phyloP scores from a whole-genome alignment of 345 rosid genomes.

The Ceriops decandra region DNA sequence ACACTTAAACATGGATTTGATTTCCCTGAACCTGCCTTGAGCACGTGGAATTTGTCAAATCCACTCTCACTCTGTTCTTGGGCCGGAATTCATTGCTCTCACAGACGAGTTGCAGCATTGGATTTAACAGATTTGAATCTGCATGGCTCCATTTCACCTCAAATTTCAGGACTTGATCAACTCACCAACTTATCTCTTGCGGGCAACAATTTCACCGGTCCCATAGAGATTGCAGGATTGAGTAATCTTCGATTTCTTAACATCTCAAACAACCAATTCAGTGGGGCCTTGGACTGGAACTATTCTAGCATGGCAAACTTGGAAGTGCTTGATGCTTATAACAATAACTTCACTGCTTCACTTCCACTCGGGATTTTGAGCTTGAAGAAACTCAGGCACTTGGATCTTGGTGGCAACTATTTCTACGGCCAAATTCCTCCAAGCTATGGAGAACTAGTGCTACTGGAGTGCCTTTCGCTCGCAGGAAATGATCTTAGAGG shows the following conservation, averaged over 20 bases:
- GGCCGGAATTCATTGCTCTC: conserved; percentile 46
- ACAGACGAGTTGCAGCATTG: conserved; percentile 44
- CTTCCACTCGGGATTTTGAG: conserved; percentile 47
- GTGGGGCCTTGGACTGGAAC: conserved; percentile 53
- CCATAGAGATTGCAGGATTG: conserved; percentile 12
- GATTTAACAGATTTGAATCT: conserved; percentile 55
- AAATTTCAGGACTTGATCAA: conserved; percentile 37
- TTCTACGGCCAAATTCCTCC: conserved; percentile 66
- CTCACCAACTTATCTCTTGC: conserved; percentile 54
- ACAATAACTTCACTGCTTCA: conserved; percentile 72
- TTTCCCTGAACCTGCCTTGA: conserved; percentile 42
- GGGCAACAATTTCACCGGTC: conserved; percentile 58
- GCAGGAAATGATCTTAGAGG: conserved; percentile 79
- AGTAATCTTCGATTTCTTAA: conserved; percentile 56
- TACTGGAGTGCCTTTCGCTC: conserved; percentile 61
- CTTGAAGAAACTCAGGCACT: conserved; percentile 44
- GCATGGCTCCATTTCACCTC: conserved; percentile 45
- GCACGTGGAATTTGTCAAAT: conserved; percentile 45
- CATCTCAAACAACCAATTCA: conserved; percentile 63
- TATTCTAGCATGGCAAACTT: conserved; percentile 47
- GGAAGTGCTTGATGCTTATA: conserved; percentile 59
- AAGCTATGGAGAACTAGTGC: conserved; percentile 50
- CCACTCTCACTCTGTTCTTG: conserved; percentile 61
- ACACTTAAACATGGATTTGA: conserved; percentile 48
- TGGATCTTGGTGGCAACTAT: conserved; percentile 86